These are phyloP conservation scores for Tilletia indica DNA, from an alignment of 1,284 basidiomycete genomes.

Conservation along the genomic window DNA sequence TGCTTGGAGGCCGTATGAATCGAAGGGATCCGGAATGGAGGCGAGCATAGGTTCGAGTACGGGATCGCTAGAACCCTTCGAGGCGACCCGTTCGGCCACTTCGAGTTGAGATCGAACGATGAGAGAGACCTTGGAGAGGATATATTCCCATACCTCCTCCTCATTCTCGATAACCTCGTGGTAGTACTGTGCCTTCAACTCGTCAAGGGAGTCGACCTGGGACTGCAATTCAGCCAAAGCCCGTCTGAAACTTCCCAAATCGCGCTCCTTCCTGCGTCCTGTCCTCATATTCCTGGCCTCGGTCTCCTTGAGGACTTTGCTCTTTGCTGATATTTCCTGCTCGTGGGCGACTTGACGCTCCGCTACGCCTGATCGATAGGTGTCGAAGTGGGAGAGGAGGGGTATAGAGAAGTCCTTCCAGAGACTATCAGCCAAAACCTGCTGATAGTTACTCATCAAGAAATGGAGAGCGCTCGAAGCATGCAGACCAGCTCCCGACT, in stretches of 20 bases:
- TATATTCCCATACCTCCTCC: conserved; percentile 86
- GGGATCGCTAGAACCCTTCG: conserved; percentile 82
- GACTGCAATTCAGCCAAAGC: conserved; percentile 67
- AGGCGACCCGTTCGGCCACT: conserved; percentile 68
- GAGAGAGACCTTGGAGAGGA: conserved; percentile 62
- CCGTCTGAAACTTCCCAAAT: conserved; percentile 45
- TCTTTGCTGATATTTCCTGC: conserved; percentile 67
- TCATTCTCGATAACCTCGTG: conserved; percentile 84
- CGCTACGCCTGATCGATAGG: conserved; percentile 71
- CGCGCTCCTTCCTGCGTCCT: conserved; percentile 68
- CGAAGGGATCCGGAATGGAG: conserved; percentile 85
- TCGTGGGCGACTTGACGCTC: conserved; percentile 53
- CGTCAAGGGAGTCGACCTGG: conserved; percentile 83
- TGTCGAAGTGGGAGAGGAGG: conserved; percentile 76
- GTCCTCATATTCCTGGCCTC: conserved; percentile 79
- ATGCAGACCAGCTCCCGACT: conserved; percentile 41
- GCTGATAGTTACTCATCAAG: conserved; percentile 87
- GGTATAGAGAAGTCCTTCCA: conserved; percentile 89
- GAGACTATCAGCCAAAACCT: conserved; percentile 80
- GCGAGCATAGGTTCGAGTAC: conserved; percentile 86
- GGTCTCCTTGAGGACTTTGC: conserved; percentile 79
- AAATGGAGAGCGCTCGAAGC: conserved; percentile 71
- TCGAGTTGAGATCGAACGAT: conserved; percentile 49
- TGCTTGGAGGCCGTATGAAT: conserved; percentile 83
- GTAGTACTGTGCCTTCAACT: conserved; percentile 75